phyloP scores from a whole-genome alignment of 2,329 filamentous ascomycete genomes.

The Dactylonectria estremocensis region DNA sequence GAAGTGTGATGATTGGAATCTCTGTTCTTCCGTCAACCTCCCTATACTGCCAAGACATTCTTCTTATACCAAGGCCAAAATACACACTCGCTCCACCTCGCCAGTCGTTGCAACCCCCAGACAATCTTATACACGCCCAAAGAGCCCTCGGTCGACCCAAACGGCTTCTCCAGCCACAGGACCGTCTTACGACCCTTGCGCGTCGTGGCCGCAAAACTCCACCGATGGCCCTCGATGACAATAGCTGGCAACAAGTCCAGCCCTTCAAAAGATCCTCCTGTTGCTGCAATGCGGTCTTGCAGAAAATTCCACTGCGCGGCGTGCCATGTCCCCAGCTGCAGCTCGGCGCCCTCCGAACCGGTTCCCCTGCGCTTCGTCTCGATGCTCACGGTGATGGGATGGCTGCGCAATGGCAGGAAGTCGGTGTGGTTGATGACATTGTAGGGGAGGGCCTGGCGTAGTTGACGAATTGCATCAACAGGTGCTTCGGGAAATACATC shows the following conservation, averaged over 20 bases:
- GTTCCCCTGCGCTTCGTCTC: constrained; percentile 10
- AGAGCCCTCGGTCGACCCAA: neutral
- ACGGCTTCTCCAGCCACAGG: neutral
- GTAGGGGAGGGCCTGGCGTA: neutral
- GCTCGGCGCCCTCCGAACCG: constrained; percentile 1
- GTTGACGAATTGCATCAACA: neutral
- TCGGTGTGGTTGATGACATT: constrained; percentile 20
- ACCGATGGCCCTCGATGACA: neutral
- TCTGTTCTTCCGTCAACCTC: too few species aligned
- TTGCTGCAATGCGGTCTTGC: neutral
- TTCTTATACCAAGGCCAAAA: too few species aligned
- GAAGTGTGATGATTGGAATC: too few species aligned
- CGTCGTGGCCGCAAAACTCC: neutral
- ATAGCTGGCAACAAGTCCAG: neutral
- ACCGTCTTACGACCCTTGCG: neutral
- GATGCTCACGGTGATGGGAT: constrained; percentile 5
- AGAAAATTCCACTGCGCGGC: constrained; percentile 14
- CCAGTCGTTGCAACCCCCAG: neutral
- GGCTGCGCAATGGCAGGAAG: neutral
- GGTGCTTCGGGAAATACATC: too few species aligned
- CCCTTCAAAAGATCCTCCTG: neutral
- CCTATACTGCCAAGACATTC: too few species aligned
- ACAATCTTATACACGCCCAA: neutral
- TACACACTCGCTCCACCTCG: constrained; percentile 47
- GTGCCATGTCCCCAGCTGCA: constrained; percentile 17